These are phyloP conservation scores for Scutellaria galericulata DNA, from an alignment of 257 asterid species.

Conservation along the genomic window DNA sequence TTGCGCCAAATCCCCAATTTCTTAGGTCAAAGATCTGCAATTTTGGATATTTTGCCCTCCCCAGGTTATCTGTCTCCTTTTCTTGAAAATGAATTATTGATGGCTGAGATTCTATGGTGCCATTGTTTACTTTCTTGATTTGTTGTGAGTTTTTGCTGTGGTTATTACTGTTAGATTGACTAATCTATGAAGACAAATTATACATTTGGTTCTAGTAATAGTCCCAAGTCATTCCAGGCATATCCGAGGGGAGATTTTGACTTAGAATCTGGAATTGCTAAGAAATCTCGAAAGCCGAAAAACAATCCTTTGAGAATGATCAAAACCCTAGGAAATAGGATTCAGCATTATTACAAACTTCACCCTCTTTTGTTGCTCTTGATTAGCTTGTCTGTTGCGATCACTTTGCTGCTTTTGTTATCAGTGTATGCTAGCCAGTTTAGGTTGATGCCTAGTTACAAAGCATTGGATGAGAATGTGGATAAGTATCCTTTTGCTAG, in stretches of 20 bases:
- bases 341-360: conserved; percentile 64
- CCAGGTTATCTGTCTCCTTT: not conserved
- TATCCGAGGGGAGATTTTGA: conserved; percentile 85
- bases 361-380: conserved; percentile 68
- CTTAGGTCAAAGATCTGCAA: conserved; percentile 7
- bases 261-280: conserved; percentile 76
- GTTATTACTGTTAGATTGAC: conserved; percentile 20
- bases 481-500: conserved; percentile 66
- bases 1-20: conserved; percentile 28
- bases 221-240: conserved; percentile 88
- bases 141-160: conserved; percentile 16
- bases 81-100: conserved; percentile 11
- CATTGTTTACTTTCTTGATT: conserved; percentile 24
- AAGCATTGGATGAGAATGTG: conserved; percentile 47
- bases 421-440: conserved; percentile 51
- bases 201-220: conserved; percentile 60
- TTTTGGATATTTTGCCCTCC: not conserved
- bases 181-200: conserved; percentile 77
- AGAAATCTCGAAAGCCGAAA: conserved; percentile 60
- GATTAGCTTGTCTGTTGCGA: conserved; percentile 57
- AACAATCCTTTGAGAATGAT: conserved; percentile 60
- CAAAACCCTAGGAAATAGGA: conserved; percentile 58
- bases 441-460: conserved; percentile 44
- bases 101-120: conserved; percentile 36
- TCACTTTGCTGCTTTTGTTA: conserved; percentile 48